Conservation (phyloP, 2,329 filamentous ascomycete species). For the Ascochyta rabiei region DNA sequence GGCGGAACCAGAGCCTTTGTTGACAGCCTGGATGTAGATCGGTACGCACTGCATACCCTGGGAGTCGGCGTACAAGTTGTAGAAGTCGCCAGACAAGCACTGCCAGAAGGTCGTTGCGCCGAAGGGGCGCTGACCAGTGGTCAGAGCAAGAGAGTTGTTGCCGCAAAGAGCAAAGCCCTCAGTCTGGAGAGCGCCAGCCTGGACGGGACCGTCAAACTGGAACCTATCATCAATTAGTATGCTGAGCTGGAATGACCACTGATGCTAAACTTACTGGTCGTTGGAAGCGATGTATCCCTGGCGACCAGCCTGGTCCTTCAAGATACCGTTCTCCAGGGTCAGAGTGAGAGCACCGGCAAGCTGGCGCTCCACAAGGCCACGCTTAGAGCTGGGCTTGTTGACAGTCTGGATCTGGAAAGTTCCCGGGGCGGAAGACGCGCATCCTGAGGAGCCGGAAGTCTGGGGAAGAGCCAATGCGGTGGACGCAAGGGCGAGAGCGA, state of each 20-base stretch:
- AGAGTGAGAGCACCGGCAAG: conserved; percentile 60
- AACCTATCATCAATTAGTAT: conserved; percentile 38
- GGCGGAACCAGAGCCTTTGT: conserved; percentile 15
- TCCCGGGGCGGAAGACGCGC: conserved; percentile 58
- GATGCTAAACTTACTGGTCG: conserved; percentile 60
- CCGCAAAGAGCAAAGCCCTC: conserved; percentile 74
- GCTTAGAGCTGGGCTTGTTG: conserved; percentile 38
- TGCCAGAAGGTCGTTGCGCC: conserved; percentile 72
- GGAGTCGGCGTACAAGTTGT: conserved; percentile 78
- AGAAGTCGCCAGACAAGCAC: conserved; percentile 76
- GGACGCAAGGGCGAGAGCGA: conserved; percentile 37
- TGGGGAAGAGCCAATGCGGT: conserved; percentile 37
- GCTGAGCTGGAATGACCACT: too few relatives aligned
- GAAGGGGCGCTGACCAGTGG: conserved; percentile 35
- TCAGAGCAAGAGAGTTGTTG: conserved; percentile 72
- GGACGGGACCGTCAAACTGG: conserved; percentile 53
- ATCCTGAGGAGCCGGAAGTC: conserved; percentile 57
- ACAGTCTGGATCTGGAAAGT: conserved; percentile 66
- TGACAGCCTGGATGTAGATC: conserved; percentile 39
- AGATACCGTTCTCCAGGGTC: conserved; percentile 65
- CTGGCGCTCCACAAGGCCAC: conserved; percentile 36
- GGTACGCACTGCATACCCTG: conserved; percentile 71
- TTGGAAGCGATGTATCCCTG: conserved; percentile 82
- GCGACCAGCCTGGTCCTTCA: conserved; percentile 69
- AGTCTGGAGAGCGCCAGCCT: conserved; percentile 73